A percentile compares a stretch with the other conserved stretches of the same genome.
phyloP scores from a whole-genome alignment of 495 filamentous ascomycete species.

The Cudoniella acicularis region DNA sequence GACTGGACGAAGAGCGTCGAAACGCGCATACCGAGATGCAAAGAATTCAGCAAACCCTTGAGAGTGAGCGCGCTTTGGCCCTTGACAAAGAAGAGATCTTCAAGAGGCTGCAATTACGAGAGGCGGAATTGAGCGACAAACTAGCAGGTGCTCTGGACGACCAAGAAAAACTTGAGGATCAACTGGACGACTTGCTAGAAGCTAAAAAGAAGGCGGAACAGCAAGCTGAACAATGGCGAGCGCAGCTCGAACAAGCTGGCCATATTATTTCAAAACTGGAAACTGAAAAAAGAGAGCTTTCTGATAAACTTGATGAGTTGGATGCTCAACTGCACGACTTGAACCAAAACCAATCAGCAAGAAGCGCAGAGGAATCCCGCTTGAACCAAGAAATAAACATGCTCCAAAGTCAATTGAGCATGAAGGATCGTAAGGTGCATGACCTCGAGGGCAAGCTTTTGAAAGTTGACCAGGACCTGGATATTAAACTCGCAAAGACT shows the following conservation, averaged over 20 bases:
- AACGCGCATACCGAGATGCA: slow-evolving; percentile 84
- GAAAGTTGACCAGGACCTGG: slow-evolving; percentile 83
- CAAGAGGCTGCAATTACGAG: slow-evolving; percentile 83
- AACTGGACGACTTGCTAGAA: slow-evolving; percentile 82
- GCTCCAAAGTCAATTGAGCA: slow-evolving; percentile 81
- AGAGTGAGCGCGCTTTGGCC: slow-evolving; percentile 90
- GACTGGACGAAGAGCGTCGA: slow-evolving; percentile 86
- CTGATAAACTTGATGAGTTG: slow-evolving; percentile 60
- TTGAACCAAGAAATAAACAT: slow-evolving; percentile 82
- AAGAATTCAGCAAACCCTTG: slow-evolving; percentile 84
- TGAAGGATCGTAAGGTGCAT: slow-evolving; percentile 87
- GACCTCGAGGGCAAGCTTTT: slow-evolving; percentile 83
- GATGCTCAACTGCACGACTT: slow-evolving; percentile 64
- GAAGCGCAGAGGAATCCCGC: slow-evolving; percentile 66
- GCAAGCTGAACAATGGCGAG: slow-evolving; percentile 71
- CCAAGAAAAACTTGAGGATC: slow-evolving; percentile 88
- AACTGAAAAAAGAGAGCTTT: slow-evolving; percentile 72
- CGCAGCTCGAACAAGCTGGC: slow-evolving; percentile 87
- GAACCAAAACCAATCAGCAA: slow-evolving; percentile 60
- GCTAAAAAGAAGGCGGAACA: slow-evolving; percentile 89
- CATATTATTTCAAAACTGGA: slow-evolving; percentile 81
- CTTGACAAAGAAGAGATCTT: slow-evolving; percentile 99
- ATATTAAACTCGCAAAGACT: slow-evolving; percentile 77
- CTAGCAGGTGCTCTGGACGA: slow-evolving; percentile 90
- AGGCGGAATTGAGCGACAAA: slow-evolving; percentile 87